Percentiles rank a stretch among this genome's conserved stretches.
These are phyloP conservation scores for Didymellaceae sp. DNA, from an alignment of 2,329 filamentous ascomycete species.

Conservation along the genomic window DNA sequence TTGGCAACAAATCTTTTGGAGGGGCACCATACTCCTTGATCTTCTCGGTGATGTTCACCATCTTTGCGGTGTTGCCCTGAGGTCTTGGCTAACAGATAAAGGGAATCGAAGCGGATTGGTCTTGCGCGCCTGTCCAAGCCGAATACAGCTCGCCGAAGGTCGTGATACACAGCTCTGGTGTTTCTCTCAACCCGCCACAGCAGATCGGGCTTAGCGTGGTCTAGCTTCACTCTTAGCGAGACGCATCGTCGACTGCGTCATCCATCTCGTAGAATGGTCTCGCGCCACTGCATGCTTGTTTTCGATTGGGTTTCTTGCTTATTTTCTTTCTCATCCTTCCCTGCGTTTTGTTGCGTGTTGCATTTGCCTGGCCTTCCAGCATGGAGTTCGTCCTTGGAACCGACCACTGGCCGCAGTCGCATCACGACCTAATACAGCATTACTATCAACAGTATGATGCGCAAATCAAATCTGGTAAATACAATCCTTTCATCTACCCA, in stretches of 20 bases:
- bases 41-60: slow-evolving; percentile 99
- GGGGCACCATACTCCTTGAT: slow-evolving; percentile 85
- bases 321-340: slow-evolving; percentile 8
- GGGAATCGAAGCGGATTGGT: slow-evolving; percentile 14
- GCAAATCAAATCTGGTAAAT: slow-evolving; percentile 48
- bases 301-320: slow-evolving; percentile 4
- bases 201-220: slow-evolving; percentile 24
- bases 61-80: slow-evolving; percentile 53
- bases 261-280: slow-evolving; percentile 14
- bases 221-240: slow-evolving; percentile 31
- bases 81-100: slow-evolving; percentile 5
- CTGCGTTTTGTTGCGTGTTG: not conserved
- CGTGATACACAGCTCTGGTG: slow-evolving; percentile 47
- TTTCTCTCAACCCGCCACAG: slow-evolving; percentile 31
- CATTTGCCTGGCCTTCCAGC: not conserved
- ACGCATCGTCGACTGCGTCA: slow-evolving; percentile 38
- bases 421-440: slow-evolving; percentile 42
- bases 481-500: slow-evolving; percentile 54
- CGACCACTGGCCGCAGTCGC: slow-evolving; percentile 40
- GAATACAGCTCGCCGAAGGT: slow-evolving; percentile 20
- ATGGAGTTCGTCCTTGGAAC: slow-evolving; percentile 8
- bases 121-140: not conserved
- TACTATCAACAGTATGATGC: slow-evolving; percentile 51
- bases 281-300: slow-evolving; percentile 26
- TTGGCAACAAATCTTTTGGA: slow-evolving; percentile 37